A percentile compares a stretch with the other conserved stretches of the same genome.
Conservation (phyloP, 306 rosid genomes). For the Pyrus bretschneideri region DNA sequence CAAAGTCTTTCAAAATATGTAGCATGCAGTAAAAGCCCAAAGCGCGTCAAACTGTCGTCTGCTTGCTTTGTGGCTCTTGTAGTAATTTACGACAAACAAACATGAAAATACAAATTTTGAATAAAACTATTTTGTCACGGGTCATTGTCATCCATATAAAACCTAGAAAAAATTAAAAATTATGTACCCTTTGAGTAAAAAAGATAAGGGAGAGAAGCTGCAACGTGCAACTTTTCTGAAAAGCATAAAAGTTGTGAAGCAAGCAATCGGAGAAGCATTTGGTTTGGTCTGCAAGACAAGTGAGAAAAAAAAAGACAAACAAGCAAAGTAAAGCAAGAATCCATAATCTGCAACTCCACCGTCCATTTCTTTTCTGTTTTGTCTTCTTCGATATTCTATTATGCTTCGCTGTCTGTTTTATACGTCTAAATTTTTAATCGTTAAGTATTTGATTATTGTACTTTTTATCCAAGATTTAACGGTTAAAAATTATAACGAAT, state of each 20-base stretch:
- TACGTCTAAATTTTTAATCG: no score
- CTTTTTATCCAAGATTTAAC: background rate
- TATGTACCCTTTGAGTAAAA: background rate
- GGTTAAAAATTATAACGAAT: no score
- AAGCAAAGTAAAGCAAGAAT: background rate
- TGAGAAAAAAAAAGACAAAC: conserved; percentile 32
- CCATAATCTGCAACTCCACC: conserved; percentile 18
- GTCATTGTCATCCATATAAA: conserved; percentile 34
- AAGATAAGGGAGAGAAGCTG: conserved; percentile 8
- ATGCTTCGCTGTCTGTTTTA: no score
- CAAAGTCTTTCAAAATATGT: background rate
- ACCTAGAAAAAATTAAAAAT: background rate
- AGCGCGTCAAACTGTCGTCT: background rate
- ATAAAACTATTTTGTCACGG: conserved; percentile 4
- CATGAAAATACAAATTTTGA: background rate
- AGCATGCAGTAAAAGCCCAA: background rate
- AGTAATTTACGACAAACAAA: background rate
- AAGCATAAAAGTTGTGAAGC: conserved; percentile 47
- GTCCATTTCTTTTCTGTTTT: background rate
- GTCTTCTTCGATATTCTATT: background rate
- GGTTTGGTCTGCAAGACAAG: conserved; percentile 26
- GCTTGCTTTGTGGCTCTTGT: conserved; percentile 1
- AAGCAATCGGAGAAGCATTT: conserved; percentile 35
- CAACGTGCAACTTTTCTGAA: conserved; percentile 39
- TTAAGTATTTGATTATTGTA: no score